These are phyloP conservation scores for Phyllosticta paracitricarpa DNA, from an alignment of 2,329 filamentous ascomycete genomes.

Conservation along the genomic window DNA sequence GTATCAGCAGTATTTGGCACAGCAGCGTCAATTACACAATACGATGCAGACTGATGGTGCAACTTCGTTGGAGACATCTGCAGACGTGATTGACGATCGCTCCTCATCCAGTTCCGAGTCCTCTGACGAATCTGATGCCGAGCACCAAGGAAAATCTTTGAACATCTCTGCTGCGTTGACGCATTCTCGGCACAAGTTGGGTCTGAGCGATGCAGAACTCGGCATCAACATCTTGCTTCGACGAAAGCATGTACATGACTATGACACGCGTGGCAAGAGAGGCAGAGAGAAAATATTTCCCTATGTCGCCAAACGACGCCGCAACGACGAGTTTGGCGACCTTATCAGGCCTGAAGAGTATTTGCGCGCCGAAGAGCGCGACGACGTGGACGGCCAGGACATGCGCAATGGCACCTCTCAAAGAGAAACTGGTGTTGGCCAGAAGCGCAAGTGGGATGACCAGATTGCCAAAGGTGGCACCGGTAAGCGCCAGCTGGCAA, in stretches of 20 bases:
- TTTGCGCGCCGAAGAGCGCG: slow-evolving; percentile 81
- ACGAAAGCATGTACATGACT: slow-evolving; percentile 85
- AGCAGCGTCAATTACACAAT: slow-evolving; percentile 76
- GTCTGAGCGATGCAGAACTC: slow-evolving; percentile 78
- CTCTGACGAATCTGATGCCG: slow-evolving; percentile 79
- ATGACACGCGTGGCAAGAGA: slow-evolving; percentile 81
- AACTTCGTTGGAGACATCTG: slow-evolving; percentile 57
- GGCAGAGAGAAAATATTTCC: slow-evolving; percentile 90
- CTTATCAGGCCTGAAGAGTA: slow-evolving; percentile 91
- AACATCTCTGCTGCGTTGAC: slow-evolving; percentile 80
- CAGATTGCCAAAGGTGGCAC: slow-evolving; percentile 29
- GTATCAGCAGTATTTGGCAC: slow-evolving; percentile 89
- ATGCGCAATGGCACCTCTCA: slow-evolving; percentile 40
- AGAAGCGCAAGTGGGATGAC: slow-evolving; percentile 92
- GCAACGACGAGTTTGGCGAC: slow-evolving; percentile 87
- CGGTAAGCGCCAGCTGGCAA: slow-evolving; percentile 21
- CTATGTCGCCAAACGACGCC: slow-evolving; percentile 66
- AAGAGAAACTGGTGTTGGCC: slow-evolving; percentile 52
- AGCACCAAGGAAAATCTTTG: slow-evolving; percentile 83
- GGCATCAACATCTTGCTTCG: slow-evolving; percentile 86
- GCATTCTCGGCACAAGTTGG: slow-evolving; percentile 77
- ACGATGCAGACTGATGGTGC: slow-evolving; percentile 63
- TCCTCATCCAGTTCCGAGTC: slow-evolving; percentile 78
- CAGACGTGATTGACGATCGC: slow-evolving; percentile 70
- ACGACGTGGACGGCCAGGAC: slow-evolving; percentile 60